A percentile compares a stretch with the other conserved stretches of the same genome.
phyloP scores from a whole-genome alignment of 2,329 filamentous ascomycete genomes.

The Beauveria varroae region DNA sequence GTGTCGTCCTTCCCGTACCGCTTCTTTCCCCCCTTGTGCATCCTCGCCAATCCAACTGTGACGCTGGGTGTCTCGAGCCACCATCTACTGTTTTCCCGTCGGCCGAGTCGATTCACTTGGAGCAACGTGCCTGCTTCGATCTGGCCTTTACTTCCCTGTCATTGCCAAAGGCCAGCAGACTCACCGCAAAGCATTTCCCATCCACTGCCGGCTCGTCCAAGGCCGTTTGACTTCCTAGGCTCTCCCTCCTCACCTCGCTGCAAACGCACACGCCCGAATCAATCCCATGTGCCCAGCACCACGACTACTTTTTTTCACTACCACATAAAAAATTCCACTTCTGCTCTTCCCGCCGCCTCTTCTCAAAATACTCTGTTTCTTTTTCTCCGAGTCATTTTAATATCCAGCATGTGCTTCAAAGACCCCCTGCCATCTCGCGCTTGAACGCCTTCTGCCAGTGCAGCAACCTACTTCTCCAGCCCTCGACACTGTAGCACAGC shows the following conservation, averaged over 20 bases:
- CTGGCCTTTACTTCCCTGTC: neutral
- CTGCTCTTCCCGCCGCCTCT: neutral
- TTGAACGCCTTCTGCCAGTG: slow-evolving; percentile 8
- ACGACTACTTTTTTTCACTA: slow-evolving; percentile 11
- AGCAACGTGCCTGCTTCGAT: neutral
- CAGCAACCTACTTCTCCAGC: neutral
- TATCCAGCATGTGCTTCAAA: neutral
- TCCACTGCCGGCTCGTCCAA: neutral
- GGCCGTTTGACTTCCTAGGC: neutral
- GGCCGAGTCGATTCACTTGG: neutral
- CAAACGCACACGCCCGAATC: neutral
- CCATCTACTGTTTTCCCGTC: neutral
- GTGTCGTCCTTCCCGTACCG: neutral
- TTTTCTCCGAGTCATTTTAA: neutral
- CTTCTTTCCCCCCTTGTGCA: neutral
- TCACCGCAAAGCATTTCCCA: neutral
- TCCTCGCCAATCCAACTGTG: neutral
- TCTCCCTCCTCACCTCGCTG: neutral
- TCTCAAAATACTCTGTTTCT: neutral
- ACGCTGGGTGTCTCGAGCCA: slow-evolving; percentile 5
- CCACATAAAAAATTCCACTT: neutral
- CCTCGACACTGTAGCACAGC: neutral
- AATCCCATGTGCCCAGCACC: neutral
- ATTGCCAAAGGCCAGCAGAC: neutral
- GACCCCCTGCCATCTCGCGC: slow-evolving; percentile 11